Evolutionary conservation across 139 green algal species (phyloP).

Genomic region (Ettlia oleoabundans): DNA sequence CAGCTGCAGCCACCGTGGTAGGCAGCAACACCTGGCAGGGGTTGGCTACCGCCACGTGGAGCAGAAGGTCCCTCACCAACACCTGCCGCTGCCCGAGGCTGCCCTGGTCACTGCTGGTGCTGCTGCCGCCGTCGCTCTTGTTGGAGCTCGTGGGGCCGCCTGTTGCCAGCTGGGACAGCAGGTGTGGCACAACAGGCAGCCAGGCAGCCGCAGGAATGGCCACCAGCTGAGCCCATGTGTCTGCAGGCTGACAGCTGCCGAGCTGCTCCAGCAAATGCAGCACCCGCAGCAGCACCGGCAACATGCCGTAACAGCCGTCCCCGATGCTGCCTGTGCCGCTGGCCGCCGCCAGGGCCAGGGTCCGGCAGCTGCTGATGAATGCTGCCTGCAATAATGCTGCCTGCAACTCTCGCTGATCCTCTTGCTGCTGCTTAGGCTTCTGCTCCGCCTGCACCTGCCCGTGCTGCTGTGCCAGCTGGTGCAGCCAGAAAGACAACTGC

Average conservation of each 20-base stretch:
- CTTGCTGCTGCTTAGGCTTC: slow-evolving; percentile 2
- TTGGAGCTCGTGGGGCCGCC: background rate
- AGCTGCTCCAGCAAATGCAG: background rate
- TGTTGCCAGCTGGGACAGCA: slow-evolving; percentile 59
- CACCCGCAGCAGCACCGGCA: slow-evolving; percentile 9
- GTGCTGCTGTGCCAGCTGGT: background rate
- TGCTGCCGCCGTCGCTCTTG: too few relatives aligned
- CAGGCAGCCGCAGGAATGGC: slow-evolving; percentile 47
- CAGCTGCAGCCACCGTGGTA: slow-evolving; percentile 44
- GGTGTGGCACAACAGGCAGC: slow-evolving; percentile 63
- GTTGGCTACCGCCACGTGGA: slow-evolving; percentile 37
- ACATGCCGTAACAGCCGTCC: background rate
- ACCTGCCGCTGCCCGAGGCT: background rate
- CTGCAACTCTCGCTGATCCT: background rate
- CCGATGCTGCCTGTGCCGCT: background rate
- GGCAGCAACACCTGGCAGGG: slow-evolving; percentile 71
- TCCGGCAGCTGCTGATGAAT: slow-evolving; percentile 1
- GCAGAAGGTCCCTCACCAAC: slow-evolving; percentile 26
- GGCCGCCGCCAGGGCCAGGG: background rate
- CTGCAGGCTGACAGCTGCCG: background rate
- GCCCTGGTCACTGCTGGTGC: background rate
- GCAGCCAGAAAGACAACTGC: slow-evolving; percentile 4
- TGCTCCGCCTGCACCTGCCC: background rate
- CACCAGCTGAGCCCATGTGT: background rate
- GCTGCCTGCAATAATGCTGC: background rate